Evolutionary conservation across 2,329 filamentous ascomycete genomes (phyloP).

Genomic region (Lasiodiplodia hormozganensis): DNA sequence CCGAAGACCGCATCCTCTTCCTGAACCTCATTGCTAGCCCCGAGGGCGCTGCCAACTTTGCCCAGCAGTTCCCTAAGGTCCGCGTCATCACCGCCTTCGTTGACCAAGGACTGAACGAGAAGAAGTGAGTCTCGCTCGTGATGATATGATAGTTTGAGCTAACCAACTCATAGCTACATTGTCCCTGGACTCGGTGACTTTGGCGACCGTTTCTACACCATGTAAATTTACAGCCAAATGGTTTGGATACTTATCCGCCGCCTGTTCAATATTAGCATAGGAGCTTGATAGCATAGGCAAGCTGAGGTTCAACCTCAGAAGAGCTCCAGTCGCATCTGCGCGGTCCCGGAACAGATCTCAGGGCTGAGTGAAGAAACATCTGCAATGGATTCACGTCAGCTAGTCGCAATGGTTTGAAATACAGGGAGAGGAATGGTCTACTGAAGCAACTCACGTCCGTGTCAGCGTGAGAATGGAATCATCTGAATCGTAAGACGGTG

Average conservation of each 20-base stretch:
- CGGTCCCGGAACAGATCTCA: neutral
- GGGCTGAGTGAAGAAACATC: neutral
- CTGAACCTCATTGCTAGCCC: slow-evolving; percentile 98
- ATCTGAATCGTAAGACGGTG: neutral
- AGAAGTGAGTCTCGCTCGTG: slow-evolving; percentile 74
- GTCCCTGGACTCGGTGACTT: slow-evolving; percentile 94
- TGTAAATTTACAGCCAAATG: slow-evolving; percentile 58
- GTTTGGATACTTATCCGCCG: neutral
- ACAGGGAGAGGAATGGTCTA: neutral
- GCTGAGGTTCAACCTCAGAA: neutral
- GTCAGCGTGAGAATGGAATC: neutral
- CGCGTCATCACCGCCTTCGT: slow-evolving; percentile 95
- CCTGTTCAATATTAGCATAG: neutral
- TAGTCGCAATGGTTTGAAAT: no score
- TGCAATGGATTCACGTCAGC: neutral
- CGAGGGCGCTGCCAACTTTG: slow-evolving; percentile 87
- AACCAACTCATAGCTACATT: slow-evolving; percentile 75
- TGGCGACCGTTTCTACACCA: slow-evolving; percentile 93
- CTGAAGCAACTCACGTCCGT: neutral
- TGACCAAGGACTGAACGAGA: slow-evolving; percentile 94
- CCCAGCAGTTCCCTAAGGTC: slow-evolving; percentile 84
- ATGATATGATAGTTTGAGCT: slow-evolving; percentile 38
- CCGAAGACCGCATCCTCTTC: slow-evolving; percentile 94
- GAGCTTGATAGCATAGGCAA: neutral
- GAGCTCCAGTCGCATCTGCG: neutral